phyloP scores from a whole-genome alignment of 129 eudicot genomes.

The Lactuca sativa region DNA sequence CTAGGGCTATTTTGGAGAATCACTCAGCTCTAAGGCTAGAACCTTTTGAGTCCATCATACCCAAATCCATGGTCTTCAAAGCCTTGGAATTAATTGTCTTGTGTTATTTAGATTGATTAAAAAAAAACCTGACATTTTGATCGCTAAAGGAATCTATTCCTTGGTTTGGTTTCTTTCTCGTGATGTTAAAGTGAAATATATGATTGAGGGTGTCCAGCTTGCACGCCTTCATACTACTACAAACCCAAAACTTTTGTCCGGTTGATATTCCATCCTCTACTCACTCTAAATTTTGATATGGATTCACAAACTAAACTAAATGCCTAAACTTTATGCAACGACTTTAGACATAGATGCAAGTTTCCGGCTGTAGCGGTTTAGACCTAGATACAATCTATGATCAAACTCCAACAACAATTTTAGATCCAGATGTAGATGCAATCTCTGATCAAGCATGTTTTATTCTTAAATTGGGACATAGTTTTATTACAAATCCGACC shows the following conservation, averaged over 20 bases:
- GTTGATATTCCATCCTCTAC: conserved; percentile 71
- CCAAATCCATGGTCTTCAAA: conserved; percentile 48
- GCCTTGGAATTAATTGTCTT: conserved; percentile 49
- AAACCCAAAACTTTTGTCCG: conserved; percentile 50
- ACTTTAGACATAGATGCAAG: too few species aligned
- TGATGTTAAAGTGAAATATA: conserved; percentile 19
- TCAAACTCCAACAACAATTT: too few species aligned
- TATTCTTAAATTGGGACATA: too few species aligned
- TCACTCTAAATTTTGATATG: conserved; percentile 69
- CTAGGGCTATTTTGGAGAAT: conserved; percentile 32
- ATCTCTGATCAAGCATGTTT: too few species aligned
- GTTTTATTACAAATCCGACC: too few species aligned
- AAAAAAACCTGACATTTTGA: conserved; percentile 61
- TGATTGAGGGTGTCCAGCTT: conserved; percentile 55
- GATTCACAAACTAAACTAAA: conserved; percentile 35
- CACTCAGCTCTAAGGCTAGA: conserved; percentile 45
- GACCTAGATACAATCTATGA: too few species aligned
- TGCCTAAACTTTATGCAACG: too few species aligned
- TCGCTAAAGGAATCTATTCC: conserved; percentile 45
- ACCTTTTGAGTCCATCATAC: conserved; percentile 53
- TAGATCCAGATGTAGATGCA: too few species aligned
- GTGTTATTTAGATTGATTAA: conserved; percentile 43
- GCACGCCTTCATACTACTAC: conserved; percentile 59
- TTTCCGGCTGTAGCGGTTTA: too few species aligned
- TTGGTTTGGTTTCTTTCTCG: conserved; percentile 36